Evolutionary conservation across 2,329 filamentous ascomycete genomes (phyloP), one percentile per base, ranked within the genome.

Genomic region (Monilinia vaccinii-corymbosi): DNA sequence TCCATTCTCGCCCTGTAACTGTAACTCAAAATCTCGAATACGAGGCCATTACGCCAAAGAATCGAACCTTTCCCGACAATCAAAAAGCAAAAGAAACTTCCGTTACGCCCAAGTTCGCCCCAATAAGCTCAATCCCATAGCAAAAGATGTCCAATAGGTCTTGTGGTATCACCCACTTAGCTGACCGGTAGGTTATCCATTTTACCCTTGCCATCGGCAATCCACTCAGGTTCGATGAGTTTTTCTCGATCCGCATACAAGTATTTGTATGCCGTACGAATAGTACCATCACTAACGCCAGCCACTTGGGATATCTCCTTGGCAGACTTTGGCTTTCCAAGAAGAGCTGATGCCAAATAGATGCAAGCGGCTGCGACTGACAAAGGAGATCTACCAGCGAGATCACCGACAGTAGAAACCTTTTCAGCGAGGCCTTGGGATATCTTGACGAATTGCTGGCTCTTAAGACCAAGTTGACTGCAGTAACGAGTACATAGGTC

Each of bases 291-390:
- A 72, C 91, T 97, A 32, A 99, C 94, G 65, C 91, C 90, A 1
- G 89, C 91, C 21, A 94, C 87, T 28, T 76, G 74, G 6, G 91
- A 89, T 68, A 99, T 97, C 63, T 95, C 88, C 73, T 92, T 92
- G n/a, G 91, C 88, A 8, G 83, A 79, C 69, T 88, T 89, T 23
- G 84, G 79, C 66, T 94, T 83, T 60, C 87, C 89, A 77, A 96
- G 87, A 42, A 97, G 80, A 70, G 93, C 85, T 34, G 90, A 91
- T 4, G 93, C 89, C 85, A 97, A 94, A 79, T 94, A 99, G 73
- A 99, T 97, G 73, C 91, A 96, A 36, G 94, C 92, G 21, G 92
- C 93, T 8, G 95, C 93, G 63, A 95, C 91, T 1, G 93, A 97
- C 52, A 99, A 79, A 23, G 94, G 94, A 61, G 93, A 97, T 62